Conservation (phyloP, 1,139 yeast species). For the Suhomyces taliae region DNA sequence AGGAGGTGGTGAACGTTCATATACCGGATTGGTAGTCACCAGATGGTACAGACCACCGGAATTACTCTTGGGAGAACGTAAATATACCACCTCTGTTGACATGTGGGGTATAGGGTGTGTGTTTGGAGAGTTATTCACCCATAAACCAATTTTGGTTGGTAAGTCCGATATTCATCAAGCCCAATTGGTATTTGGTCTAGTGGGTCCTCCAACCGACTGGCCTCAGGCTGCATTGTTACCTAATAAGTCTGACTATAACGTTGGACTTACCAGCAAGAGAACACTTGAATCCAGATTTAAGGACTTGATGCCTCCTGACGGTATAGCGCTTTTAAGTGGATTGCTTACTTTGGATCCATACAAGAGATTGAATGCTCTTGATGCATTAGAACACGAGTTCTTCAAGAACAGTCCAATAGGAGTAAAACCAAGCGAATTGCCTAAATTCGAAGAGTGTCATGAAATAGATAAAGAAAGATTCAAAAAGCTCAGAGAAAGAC, state of each 20-base stretch:
- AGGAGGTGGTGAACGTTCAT: slow-evolving; percentile 75
- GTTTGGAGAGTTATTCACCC: slow-evolving; percentile 83
- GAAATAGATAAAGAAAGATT: slow-evolving; percentile 77
- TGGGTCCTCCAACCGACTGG: slow-evolving; percentile 82
- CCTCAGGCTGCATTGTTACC: slow-evolving; percentile 67
- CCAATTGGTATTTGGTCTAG: slow-evolving; percentile 69
- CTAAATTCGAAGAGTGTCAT: slow-evolving; percentile 80
- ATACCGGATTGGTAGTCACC: slow-evolving; percentile 92
- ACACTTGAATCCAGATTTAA: slow-evolving; percentile 49
- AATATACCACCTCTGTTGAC: slow-evolving; percentile 91
- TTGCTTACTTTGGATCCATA: slow-evolving; percentile 67
- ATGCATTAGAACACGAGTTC: slow-evolving; percentile 71
- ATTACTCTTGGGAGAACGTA: slow-evolving; percentile 76
- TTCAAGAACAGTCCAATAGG: slow-evolving; percentile 69
- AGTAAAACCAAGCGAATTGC: slow-evolving; percentile 53
- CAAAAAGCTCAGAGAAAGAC: slow-evolving; percentile 33
- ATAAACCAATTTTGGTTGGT: slow-evolving; percentile 84
- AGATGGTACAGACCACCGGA: slow-evolving; percentile 99
- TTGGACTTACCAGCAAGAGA: slow-evolving; percentile 52
- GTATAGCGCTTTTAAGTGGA: slow-evolving; percentile 49
- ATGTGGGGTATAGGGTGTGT: slow-evolving; percentile 98
- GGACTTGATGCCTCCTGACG: slow-evolving; percentile 33
- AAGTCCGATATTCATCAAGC: slow-evolving; percentile 90
- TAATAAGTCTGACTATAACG: slow-evolving; percentile 46
- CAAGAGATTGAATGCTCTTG: slow-evolving; percentile 72